A percentile compares a stretch with the other conserved stretches of the same genome.
These are phyloP conservation scores for Boehmeria nivea DNA, from an alignment of 306 rosid species.

Conservation along the genomic window DNA sequence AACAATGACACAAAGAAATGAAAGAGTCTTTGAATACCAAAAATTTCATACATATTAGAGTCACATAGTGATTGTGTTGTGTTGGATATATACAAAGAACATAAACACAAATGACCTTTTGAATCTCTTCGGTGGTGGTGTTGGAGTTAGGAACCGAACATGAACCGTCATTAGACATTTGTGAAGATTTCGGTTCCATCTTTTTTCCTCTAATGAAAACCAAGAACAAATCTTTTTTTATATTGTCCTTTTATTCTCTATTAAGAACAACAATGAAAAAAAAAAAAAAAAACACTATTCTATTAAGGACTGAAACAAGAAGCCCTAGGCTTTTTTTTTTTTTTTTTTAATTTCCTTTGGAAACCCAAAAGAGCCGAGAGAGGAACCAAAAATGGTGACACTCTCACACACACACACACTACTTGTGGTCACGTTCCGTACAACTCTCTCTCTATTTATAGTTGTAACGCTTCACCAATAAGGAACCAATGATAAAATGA, in stretches of 20 bases:
- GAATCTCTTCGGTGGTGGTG: constrained; percentile 46
- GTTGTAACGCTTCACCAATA: too few species aligned
- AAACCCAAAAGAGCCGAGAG: too few species aligned
- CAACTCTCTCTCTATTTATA: too few species aligned
- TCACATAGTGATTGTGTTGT: too few species aligned
- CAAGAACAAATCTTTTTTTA: background rate
- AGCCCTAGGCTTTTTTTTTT: background rate
- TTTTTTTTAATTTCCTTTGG: background rate
- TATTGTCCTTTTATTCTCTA: background rate
- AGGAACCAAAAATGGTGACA: too few species aligned
- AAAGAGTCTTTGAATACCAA: too few species aligned
- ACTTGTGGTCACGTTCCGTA: too few species aligned
- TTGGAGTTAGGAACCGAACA: constrained; percentile 22
- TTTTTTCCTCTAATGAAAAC: background rate
- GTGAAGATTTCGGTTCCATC: constrained; percentile 11
- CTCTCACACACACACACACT: too few species aligned
- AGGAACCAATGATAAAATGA: too few species aligned
- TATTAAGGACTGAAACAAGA: background rate
- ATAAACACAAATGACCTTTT: constrained; percentile 27
- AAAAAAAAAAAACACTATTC: background rate
- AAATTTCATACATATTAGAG: too few species aligned
- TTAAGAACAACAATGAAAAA: background rate
- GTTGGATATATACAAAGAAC: constrained; percentile 3
- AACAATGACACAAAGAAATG: too few species aligned
- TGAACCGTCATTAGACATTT: constrained; percentile 34